Evolutionary conservation across 2,329 filamentous ascomycete genomes (phyloP), one percentile per base, ranked within the genome.

Genomic region (Trichoderma simmonsii): DNA sequence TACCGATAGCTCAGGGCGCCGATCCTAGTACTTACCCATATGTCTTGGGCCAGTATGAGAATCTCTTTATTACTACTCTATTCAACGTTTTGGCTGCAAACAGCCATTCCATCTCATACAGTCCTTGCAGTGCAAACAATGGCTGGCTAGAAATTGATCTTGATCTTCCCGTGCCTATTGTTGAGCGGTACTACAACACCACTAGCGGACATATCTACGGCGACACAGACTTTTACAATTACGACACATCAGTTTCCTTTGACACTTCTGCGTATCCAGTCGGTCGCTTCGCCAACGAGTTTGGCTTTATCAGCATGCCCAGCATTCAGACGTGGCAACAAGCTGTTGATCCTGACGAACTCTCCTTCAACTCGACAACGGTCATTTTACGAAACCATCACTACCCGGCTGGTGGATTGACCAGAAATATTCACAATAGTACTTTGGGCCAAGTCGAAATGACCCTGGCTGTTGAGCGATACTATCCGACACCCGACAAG

Each of bases 221-320:
- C 6, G 86, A 90, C 72, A 90, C 88, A 6, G 87, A 89, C 73
- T 84, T 86, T 76, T 91, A 91, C 79, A 86, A 90, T 74, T 91
- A 91, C 76, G 78, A 87, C 72, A 83, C 84, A 14, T 77, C 75
- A 0, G 78, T 84, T 18, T 85, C 88, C 0, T 90, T 90, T 78
- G 84, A 90, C 76, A 80, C 82, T n/a, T 82, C 81, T 1, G 81
- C 79, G 0, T 90, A 90, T 73, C 88, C 88, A 0, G 80, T 89
- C 0, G 88, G 87, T 2, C 83, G 89, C 9, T 91, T 91, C 75
- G 86, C 87, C 3, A 89, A 90, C 73, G 89, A 91, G 77, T 91
- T 91, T 73, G 89, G 89, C 28, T 90, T 86, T 76, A 88, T 89
- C 75, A 87, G 85, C 70, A 89, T 91, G 88, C 89, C 89, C 0